A percentile compares a stretch with the other conserved stretches of the same genome.
These are phyloP conservation scores for Trichopus zeylanicus DNA, from an alignment of 116 monocot genomes.

Conservation along the genomic window DNA sequence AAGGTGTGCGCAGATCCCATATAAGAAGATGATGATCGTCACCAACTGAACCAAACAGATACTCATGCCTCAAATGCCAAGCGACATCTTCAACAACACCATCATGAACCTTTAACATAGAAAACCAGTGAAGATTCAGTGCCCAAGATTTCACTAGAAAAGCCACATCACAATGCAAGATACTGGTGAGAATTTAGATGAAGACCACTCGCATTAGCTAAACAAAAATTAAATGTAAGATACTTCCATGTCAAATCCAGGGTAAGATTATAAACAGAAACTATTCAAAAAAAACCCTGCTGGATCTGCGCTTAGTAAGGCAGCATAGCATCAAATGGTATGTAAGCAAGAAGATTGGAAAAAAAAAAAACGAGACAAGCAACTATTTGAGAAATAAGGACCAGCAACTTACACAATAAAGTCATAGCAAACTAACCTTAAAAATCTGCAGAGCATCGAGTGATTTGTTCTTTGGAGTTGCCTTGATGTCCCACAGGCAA, in stretches of 20 bases:
- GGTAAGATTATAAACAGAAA: no score
- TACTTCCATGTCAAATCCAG: no score
- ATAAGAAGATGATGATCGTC: constrained; percentile 88
- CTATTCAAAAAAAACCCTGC: no score
- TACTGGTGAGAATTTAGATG: not conserved
- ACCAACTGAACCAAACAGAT: constrained; percentile 93
- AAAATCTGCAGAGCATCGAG: constrained; percentile 94
- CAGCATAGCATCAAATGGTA: no score
- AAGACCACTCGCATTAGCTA: no score
- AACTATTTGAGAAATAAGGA: not conserved
- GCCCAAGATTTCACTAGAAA: not conserved
- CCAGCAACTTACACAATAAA: not conserved
- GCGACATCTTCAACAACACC: constrained; percentile 99
- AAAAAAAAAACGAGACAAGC: no score
- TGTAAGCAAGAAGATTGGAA: no score
- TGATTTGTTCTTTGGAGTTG: constrained; percentile 65
- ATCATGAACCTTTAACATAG: constrained; percentile 65
- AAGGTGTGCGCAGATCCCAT: constrained; percentile 76
- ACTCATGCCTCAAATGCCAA: constrained; percentile 95
- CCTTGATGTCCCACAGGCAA: constrained; percentile 95
- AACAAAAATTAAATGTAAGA: no score
- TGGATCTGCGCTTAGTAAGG: no score
- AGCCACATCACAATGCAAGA: not conserved
- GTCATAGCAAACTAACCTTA: constrained; percentile 47
- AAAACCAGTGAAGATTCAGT: constrained; percentile 5